Base-by-base conservation (phyloP, 441 rosid genomes). In the Isatis lusitanica region DNA sequence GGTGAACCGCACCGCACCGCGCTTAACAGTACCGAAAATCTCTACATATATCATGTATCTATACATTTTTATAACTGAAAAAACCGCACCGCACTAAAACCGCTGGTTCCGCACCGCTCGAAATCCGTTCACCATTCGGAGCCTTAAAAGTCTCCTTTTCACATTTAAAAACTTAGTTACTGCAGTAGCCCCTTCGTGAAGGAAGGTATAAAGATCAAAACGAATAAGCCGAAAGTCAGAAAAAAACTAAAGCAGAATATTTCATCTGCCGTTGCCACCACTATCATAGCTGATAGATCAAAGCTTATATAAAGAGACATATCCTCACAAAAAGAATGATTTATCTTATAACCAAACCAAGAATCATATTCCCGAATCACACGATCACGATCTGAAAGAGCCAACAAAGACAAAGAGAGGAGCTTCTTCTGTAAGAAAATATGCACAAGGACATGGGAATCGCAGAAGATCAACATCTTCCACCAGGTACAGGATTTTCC, bases 381-480 rank as follows among this genome's bases (percentile, higher is more conserved):
- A 42, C 26, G 5, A 40, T 63, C 77, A 58, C 44, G 58, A 65
- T 58, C 77, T 56, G 35, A 74, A 15, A 50, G 56, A 51, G 57
- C 30, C 46, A 48, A 43, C 51, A 26, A 26, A 26, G 28, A 75
- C 52, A 64, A 39, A 75, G 38, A 63, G 61, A 63, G 11, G 35
- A 60, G 55, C 38, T 50, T 55, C 53, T 13, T 38, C 28, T 21
- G 17, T 48, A 58, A 31, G 40, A n/a, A 38, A 57, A 28, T 52
- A 76, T 70, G 80, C 76, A 65, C 3, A 74, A 57, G 63, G 71
- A 75, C 66, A 63, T 48, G 71, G 13, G 21, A 58, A 70, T 16
- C 10, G 1, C 42, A 48, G 21, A 50, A 50, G 63, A 65, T 71
- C 72, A 76, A 65, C 39, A 58, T 71, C 76, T 39, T 71, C 80